These are phyloP conservation scores for Zhuliangozyma parablackwelliae DNA, from an alignment of 1,139 yeast genomes.

Conservation along the genomic window DNA sequence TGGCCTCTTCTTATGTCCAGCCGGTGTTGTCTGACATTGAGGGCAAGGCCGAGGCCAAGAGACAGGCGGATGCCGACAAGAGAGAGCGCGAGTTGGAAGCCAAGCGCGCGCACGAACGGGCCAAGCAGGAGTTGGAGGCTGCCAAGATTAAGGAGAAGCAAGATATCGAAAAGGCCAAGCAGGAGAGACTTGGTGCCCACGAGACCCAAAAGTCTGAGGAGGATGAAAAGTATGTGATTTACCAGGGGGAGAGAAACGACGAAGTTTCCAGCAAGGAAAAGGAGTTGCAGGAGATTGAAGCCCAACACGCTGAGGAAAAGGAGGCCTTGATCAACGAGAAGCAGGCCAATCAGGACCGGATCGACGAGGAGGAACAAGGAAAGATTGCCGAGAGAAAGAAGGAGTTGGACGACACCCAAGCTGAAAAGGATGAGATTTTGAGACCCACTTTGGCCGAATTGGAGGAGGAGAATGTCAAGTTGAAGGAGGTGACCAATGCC, in stretches of 20 bases:
- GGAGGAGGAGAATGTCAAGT: constrained; percentile 33
- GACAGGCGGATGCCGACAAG: constrained; percentile 51
- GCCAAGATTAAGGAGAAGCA: constrained; percentile 46
- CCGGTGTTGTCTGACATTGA: constrained; percentile 83
- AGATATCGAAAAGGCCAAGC: constrained; percentile 37
- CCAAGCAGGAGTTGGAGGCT: constrained; percentile 46
- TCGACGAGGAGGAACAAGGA: constrained; percentile 40
- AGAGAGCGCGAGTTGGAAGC: constrained; percentile 32
- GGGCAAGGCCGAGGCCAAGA: constrained; percentile 66
- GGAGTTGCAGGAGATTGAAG: constrained; percentile 33
- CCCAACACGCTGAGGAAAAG: constrained; percentile 30
- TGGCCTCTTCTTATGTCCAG: constrained; percentile 77
- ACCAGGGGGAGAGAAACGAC: constrained; percentile 31
- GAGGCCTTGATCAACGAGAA: constrained; percentile 36
- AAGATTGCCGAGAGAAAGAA: constrained; percentile 35
- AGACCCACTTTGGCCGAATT: constrained; percentile 41
- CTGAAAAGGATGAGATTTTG: constrained; percentile 40
- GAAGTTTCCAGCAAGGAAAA: constrained; percentile 34
- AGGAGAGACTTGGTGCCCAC: constrained; percentile 29
- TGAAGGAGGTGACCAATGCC: constrained; percentile 36
- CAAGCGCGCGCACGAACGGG: constrained; percentile 35
- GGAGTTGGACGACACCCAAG: constrained; percentile 45
- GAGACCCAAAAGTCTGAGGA: constrained; percentile 40
- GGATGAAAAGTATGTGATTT: constrained; percentile 29
- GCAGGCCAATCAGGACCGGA: constrained; percentile 37